A percentile compares a stretch with the other conserved stretches of the same genome.
These are phyloP conservation scores for Fusarium sp. DNA, from an alignment of 2,329 filamentous ascomycete species.

Conservation along the genomic window DNA sequence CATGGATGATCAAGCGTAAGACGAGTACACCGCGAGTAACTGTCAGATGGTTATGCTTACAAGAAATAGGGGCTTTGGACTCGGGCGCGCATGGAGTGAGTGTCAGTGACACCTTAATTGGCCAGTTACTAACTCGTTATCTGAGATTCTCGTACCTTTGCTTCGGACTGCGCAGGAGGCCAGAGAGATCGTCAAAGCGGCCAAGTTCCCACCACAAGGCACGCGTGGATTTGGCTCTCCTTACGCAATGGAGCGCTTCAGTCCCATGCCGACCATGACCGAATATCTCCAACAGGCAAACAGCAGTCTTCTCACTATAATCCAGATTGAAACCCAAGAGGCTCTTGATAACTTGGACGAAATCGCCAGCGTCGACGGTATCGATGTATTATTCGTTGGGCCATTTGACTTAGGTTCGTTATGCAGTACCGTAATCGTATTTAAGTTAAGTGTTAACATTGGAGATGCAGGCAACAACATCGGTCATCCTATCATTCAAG, in stretches of 20 bases:
- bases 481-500: background rate
- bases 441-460: too few relatives aligned
- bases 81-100: background rate
- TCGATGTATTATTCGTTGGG: background rate
- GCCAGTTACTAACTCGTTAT: accelerated
- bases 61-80: background rate
- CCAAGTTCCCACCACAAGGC: background rate
- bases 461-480: background rate
- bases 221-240: background rate
- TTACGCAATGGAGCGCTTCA: background rate
- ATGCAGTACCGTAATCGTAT: background rate
- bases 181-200: background rate
- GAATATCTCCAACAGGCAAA: background rate
- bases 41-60: accelerated
- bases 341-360: background rate
- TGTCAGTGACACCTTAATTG: accelerated
- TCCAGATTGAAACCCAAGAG: background rate
- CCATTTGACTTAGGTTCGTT: background rate
- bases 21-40: too few relatives aligned
- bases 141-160: background rate
- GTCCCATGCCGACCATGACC: background rate
- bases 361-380: background rate
- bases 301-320: background rate
- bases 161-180: background rate
- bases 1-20: background rate